phyloP scores from a whole-genome alignment of 2,329 filamentous ascomycete species.

The Epichloe scottii region DNA sequence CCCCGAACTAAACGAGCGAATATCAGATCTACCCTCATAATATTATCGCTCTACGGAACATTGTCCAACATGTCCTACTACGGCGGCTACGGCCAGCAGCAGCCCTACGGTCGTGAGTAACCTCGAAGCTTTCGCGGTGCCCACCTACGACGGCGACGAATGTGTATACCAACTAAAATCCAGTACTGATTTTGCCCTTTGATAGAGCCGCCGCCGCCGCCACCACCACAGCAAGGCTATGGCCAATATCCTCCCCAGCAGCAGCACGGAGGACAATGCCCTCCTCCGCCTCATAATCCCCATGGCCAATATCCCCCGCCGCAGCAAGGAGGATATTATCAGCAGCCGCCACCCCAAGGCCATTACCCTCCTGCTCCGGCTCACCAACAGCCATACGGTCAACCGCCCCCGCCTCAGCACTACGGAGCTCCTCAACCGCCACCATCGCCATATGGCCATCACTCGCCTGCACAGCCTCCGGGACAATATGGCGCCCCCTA shows the following conservation, averaged over 20 bases:
- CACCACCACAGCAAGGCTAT: constrained; percentile 25
- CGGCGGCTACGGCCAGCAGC: constrained; percentile 13
- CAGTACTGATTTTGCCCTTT: background rate
- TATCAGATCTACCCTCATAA: background rate
- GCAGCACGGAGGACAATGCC: constrained; percentile 11
- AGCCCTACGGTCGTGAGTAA: constrained; percentile 24
- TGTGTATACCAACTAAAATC: background rate
- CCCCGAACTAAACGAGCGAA: background rate
- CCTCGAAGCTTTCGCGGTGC: background rate
- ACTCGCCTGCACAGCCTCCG: constrained; percentile 9
- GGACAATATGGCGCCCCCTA: constrained; percentile 32
- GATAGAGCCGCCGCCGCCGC: constrained; percentile 20
- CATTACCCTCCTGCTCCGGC: constrained; percentile 3
- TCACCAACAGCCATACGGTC: constrained; percentile 13
- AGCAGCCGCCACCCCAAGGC: constrained; percentile 13
- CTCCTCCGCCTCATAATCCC: constrained; percentile 10
- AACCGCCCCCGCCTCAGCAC: constrained; percentile 10
- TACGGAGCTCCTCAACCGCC: constrained; percentile 19
- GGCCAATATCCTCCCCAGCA: constrained; percentile 16
- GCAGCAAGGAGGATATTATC: constrained; percentile 18
- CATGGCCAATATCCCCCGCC: constrained; percentile 23
- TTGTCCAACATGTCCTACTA: constrained; percentile 22
- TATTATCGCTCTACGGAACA: background rate
- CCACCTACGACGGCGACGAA: background rate
- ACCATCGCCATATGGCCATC: constrained; percentile 13